Percentiles rank a stretch among this genome's conserved stretches.
phyloP scores from a whole-genome alignment of 345 rosid species.

The Dovyalis caffra region DNA sequence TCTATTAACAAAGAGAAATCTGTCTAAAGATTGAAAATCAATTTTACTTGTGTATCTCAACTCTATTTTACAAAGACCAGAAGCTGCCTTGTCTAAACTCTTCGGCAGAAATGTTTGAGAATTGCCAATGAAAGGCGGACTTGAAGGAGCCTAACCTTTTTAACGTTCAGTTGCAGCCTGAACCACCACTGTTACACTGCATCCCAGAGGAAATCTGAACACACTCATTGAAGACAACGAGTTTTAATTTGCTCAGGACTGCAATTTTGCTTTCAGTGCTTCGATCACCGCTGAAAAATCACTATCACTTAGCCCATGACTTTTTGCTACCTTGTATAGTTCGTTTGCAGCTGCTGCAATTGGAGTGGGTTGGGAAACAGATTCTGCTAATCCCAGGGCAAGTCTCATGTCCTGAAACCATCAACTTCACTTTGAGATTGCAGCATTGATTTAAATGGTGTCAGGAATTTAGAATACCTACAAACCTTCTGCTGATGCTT shows the following conservation, averaged over 20 bases:
- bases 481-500: constrained; percentile 97
- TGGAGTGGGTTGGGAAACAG: constrained; percentile 83
- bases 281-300: constrained; percentile 93
- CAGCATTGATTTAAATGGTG: background rate
- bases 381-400: constrained; percentile 85
- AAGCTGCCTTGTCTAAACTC: no score
- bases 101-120: no score
- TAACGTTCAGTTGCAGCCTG: constrained; percentile 2
- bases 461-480: constrained; percentile 3
- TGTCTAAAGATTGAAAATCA: no score
- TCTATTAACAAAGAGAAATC: background rate
- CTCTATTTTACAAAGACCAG: no score
- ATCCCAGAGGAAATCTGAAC: background rate
- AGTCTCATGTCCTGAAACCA: constrained; percentile 77
- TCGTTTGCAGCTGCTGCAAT: constrained; percentile 91
- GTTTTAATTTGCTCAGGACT: constrained; percentile 8
- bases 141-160: background rate
- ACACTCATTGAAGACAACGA: background rate
- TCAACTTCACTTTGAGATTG: background rate
- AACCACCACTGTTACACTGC: background rate
- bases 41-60: no score
- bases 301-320: constrained; percentile 72
- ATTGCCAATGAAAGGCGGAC: background rate
- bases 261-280: constrained; percentile 59
- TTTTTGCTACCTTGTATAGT: constrained; percentile 79